phyloP scores from a whole-genome alignment of 2,329 filamentous ascomycete genomes.

The Cercospora sesami region DNA sequence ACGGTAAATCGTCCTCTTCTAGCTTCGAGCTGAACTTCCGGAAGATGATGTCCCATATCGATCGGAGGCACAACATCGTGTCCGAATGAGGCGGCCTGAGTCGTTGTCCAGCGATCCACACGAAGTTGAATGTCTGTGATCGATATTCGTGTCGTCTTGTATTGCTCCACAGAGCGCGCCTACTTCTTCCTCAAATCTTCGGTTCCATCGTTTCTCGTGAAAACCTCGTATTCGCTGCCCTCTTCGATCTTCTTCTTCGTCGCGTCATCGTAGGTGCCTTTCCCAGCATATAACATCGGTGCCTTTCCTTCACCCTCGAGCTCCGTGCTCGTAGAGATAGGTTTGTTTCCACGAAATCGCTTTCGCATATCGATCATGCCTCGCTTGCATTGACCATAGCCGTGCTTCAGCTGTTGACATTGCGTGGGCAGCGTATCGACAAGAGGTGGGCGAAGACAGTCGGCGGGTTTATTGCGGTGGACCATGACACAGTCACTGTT shows the following conservation, averaged over 20 bases:
- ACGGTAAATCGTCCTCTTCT: background rate
- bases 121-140: background rate
- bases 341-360: slow-evolving; percentile 91
- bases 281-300: slow-evolving; percentile 77
- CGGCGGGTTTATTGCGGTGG: slow-evolving; percentile 78
- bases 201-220: slow-evolving; percentile 35
- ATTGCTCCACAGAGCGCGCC: background rate
- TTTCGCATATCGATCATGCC: slow-evolving; percentile 99
- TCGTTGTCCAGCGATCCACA: background rate
- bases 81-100: background rate
- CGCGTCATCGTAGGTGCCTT: slow-evolving; percentile 40
- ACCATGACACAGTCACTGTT: slow-evolving; percentile 96
- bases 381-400: slow-evolving; percentile 91
- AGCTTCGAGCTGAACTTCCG: background rate
- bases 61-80: background rate
- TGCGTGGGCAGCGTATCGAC: slow-evolving; percentile 77
- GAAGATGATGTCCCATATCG: background rate
- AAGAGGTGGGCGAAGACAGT: slow-evolving; percentile 83
- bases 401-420: slow-evolving; percentile 91
- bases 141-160: background rate
- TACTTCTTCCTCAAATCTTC: slow-evolving; percentile 37
- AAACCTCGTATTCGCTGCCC: slow-evolving; percentile 36
- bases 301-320: slow-evolving; percentile 48
- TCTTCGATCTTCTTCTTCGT: slow-evolving; percentile 36
- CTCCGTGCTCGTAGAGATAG: slow-evolving; percentile 68